A percentile compares a stretch with the other conserved stretches of the same genome.
Conservation (phyloP, 1,284 basidiomycete species). For the Mycena citricolor region DNA sequence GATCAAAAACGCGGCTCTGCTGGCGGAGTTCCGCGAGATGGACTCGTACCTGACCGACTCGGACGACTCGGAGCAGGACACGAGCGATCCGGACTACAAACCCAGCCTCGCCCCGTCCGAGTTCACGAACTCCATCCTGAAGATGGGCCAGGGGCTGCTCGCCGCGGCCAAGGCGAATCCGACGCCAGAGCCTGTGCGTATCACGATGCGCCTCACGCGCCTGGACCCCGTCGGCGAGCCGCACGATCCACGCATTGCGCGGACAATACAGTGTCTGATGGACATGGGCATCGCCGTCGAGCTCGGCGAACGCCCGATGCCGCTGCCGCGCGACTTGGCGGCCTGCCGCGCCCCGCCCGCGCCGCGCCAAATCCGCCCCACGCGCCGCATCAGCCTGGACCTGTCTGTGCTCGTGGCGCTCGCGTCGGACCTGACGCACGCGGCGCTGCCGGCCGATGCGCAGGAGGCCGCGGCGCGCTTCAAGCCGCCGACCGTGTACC, state of each 20-base stretch:
- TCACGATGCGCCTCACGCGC: conserved; percentile 71
- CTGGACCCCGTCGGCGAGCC: conserved; percentile 45
- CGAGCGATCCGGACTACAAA: conserved; percentile 26
- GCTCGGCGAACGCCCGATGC: conserved; percentile 56
- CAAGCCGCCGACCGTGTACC: conserved; percentile 52
- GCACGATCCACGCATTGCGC: conserved; percentile 56
- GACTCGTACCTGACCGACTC: conserved; percentile 79
- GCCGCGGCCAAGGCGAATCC: conserved; percentile 58
- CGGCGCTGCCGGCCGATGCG: conserved; percentile 55
- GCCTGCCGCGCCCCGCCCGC: conserved; percentile 11
- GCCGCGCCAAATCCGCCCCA: conserved; percentile 38
- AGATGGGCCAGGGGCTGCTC: conserved; percentile 63
- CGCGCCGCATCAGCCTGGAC: conserved; percentile 70
- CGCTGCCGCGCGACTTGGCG: not conserved
- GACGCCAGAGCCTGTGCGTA: conserved; percentile 30
- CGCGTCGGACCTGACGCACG: conserved; percentile 79
- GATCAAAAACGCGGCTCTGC: conserved; percentile 71
- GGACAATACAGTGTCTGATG: conserved; percentile 56
- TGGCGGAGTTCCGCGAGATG: conserved; percentile 77
- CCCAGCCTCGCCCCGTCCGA: conserved; percentile 46
- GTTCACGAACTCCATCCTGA: conserved; percentile 71
- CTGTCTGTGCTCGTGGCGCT: conserved; percentile 81
- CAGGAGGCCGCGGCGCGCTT: conserved; percentile 66
- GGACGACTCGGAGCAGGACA: conserved; percentile 47
- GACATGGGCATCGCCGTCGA: conserved; percentile 67